Evolutionary conservation across 331 rosid genomes (phyloP).

Genomic region (Acacia concinna): DNA sequence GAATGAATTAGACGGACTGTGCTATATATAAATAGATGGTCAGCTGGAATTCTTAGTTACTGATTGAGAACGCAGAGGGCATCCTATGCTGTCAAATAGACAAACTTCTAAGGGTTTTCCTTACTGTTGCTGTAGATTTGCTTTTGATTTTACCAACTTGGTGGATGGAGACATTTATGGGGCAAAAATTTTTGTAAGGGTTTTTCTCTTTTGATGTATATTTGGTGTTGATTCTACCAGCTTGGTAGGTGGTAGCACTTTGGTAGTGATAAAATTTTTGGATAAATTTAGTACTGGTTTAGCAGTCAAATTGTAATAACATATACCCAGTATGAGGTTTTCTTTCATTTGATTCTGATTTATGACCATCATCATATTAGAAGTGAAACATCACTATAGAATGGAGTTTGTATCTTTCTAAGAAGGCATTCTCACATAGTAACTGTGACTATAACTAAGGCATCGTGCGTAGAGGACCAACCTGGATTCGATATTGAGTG

Average conservation of each 20-base stretch:
- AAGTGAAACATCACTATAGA: background rate
- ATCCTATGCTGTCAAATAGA: background rate
- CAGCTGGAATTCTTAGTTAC: background rate
- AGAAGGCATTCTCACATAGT: background rate
- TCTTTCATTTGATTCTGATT: background rate
- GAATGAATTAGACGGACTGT: background rate
- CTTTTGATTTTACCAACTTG: constrained; percentile 7
- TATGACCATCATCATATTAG: background rate
- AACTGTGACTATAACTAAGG: background rate
- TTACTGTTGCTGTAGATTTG: background rate
- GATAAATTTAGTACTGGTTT: too few species aligned
- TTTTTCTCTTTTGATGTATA: background rate
- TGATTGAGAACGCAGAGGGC: background rate
- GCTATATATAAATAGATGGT: background rate
- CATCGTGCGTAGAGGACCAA: background rate
- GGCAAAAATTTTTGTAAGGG: background rate
- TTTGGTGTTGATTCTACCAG: background rate
- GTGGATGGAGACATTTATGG: background rate
- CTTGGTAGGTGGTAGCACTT: background rate
- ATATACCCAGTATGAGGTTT: background rate
- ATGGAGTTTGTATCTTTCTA: background rate
- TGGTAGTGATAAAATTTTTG: background rate
- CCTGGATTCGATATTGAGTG: background rate
- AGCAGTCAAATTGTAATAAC: background rate
- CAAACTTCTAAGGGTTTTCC: background rate